Percentiles rank a stretch among this genome's conserved stretches.
Conservation (phyloP, 2,329 filamentous ascomycete species). For the Coniosporium tulheliwenetii region DNA sequence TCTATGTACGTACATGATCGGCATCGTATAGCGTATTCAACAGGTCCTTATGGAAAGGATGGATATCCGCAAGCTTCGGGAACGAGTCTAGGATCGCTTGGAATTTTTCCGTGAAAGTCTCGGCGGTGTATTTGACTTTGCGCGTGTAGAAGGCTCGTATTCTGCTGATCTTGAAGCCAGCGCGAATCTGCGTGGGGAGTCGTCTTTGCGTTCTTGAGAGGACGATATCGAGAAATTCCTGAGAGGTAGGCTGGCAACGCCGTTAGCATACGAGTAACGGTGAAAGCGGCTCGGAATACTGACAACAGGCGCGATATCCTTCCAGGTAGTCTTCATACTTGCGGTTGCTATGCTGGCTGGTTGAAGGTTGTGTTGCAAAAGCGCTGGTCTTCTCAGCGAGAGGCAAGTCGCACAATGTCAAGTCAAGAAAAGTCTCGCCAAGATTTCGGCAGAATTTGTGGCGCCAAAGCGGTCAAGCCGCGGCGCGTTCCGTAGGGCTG, state of each 20-base stretch:
- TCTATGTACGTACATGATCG: slow-evolving; percentile 43
- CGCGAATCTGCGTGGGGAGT: slow-evolving; percentile 85
- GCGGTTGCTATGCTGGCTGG: not conserved
- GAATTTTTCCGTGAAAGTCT: slow-evolving; percentile 93
- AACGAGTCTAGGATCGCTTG: slow-evolving; percentile 83
- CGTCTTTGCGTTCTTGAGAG: slow-evolving; percentile 84
- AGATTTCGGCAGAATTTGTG: too few relatives aligned
- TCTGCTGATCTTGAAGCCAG: slow-evolving; percentile 90
- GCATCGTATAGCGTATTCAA: slow-evolving; percentile 98
- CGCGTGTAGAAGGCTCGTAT: slow-evolving; percentile 92
- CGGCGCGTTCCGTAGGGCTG: too few relatives aligned
- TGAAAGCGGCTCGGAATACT: slow-evolving; percentile 1
- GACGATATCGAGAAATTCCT: slow-evolving; percentile 97
- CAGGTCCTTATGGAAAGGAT: slow-evolving; percentile 81
- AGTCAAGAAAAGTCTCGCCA: too few relatives aligned
- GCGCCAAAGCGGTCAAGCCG: too few relatives aligned
- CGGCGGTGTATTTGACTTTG: slow-evolving; percentile 96
- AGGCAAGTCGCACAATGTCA: too few relatives aligned
- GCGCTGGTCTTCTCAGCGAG: not conserved
- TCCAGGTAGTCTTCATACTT: slow-evolving; percentile 44
- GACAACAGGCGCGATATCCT: slow-evolving; percentile 28
- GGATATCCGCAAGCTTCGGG: slow-evolving; percentile 82
- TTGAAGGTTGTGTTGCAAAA: not conserved
- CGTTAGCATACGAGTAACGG: slow-evolving; percentile 14
- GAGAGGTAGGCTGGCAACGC: slow-evolving; percentile 56